Base-by-base conservation (phyloP, 352 stramenopile genomes). In the Pythium insidiosum region DNA sequence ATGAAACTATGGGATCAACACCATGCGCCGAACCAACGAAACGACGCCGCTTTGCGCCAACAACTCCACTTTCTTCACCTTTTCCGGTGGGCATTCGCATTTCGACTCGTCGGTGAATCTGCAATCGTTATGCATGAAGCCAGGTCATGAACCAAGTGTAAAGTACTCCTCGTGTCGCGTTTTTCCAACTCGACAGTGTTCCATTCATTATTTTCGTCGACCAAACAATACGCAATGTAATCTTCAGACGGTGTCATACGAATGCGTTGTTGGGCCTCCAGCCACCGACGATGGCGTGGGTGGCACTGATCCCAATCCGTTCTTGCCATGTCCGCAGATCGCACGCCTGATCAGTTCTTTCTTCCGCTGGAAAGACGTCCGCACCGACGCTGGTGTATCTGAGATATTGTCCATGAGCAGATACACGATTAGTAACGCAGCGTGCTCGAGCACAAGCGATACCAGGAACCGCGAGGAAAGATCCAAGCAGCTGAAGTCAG, bases 321-420 rank as follows among this genome's bases (percentile, higher is more conserved):
- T 62, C 43, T 73, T 80, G 10, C 68, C 59, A 38, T 85, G 73
- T 1, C 73, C 75, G 38, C 73, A 86, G n/a, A 93, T 85, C n/a
- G 77, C 77, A 36, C 77, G 71, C 45, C 77, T 67, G 37, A 93
- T 89, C 13, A 90, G 62, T 53, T 93, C 80, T 25, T 89, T 89
- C 38, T 93, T 93, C 4, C 77, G 66, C 48, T 92, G 73, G 51
- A 92, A 92, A 3, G 68, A 88, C 20, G 73, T 84, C 15, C 77
- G 73, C 6, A 92, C 73, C 6, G 71, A 77, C 15, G 71, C 65
- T 13, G 80, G 80, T 0, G 73, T 90, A 50, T 88, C 71, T 22
- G 75, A 86, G 35, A 90, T 84, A 44, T 82, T 89, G 48, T 93
- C 80, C 60, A 69, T 81, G 20, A 93, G 51, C 34, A 88, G 47